These are phyloP conservation scores for Colletotrichum gloeosporioides DNA, from an alignment of 2,329 filamentous ascomycete species.

Conservation along the genomic window DNA sequence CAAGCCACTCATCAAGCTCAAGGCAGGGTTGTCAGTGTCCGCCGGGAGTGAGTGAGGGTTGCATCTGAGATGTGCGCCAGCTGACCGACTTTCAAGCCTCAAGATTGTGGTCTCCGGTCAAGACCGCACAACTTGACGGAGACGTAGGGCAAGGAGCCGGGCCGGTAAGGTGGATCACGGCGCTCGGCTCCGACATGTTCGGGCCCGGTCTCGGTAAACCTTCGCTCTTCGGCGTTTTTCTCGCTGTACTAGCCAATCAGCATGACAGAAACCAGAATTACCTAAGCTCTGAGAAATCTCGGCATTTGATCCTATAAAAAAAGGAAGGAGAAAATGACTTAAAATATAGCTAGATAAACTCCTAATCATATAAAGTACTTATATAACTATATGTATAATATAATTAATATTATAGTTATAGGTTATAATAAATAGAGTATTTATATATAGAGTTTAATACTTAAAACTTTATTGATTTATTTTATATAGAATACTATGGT, in stretches of 20 bases:
- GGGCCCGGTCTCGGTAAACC: neutral
- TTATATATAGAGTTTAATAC: too few relatives aligned
- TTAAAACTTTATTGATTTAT: too few relatives aligned
- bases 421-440: too few relatives aligned
- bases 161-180: neutral
- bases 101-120: neutral
- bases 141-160: neutral
- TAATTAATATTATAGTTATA: too few relatives aligned
- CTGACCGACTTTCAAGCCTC: neutral
- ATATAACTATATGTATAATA: too few relatives aligned
- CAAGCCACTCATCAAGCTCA: neutral
- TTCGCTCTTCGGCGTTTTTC: neutral
- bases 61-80: rapidly evolving
- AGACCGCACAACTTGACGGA: neutral
- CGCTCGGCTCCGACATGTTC: neutral
- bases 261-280: neutral
- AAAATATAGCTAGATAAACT: too few relatives aligned
- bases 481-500: too few relatives aligned
- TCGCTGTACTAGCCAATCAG: neutral
- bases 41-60: neutral
- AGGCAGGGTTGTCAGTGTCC: neutral
- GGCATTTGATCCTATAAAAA: too few relatives aligned
- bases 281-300: neutral
- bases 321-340: too few relatives aligned
- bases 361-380: too few relatives aligned